These are phyloP conservation scores for Fimicolochytrium jonesii DNA, from an alignment of 192 early-diverging fungal genomes.

Conservation along the genomic window DNA sequence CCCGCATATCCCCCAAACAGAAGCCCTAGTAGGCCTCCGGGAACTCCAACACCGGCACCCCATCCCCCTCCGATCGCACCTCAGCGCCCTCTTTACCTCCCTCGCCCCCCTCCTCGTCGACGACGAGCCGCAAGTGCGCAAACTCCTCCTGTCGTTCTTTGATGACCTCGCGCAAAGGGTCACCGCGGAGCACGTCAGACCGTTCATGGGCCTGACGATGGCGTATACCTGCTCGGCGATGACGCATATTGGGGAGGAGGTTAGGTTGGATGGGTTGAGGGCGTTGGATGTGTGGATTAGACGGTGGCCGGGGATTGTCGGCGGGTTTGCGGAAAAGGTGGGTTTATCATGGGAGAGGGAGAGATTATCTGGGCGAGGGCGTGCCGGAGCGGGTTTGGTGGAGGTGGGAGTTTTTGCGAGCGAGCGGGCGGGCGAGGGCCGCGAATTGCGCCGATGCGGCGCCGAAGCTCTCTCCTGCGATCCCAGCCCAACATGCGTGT, in stretches of 20 bases:
- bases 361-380: too few species aligned
- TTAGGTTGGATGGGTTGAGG: slow-evolving; percentile 74
- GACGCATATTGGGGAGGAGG: slow-evolving; percentile 85
- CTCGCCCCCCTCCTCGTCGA: slow-evolving; percentile 43
- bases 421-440: too few species aligned
- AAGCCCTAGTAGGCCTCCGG: slow-evolving; percentile 42
- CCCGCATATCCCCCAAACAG: too few species aligned
- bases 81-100: slow-evolving; percentile 43
- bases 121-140: slow-evolving; percentile 27
- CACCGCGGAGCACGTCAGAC: slow-evolving; percentile 55
- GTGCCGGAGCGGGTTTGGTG: too few species aligned
- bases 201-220: slow-evolving; percentile 74
- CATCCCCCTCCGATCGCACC: slow-evolving; percentile 29
- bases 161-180: slow-evolving; percentile 17
- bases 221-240: slow-evolving; percentile 81
- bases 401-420: too few species aligned
- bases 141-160: slow-evolving; percentile 10
- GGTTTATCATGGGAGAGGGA: not conserved
- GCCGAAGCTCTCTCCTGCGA: too few species aligned
- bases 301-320: slow-evolving; percentile 57
- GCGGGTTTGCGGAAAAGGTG: slow-evolving; percentile 66
- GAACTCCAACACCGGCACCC: slow-evolving; percentile 42
- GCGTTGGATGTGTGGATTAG: slow-evolving; percentile 73
- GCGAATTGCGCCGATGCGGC: too few species aligned
- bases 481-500: too few species aligned